phyloP scores from a whole-genome alignment of 1,284 basidiomycete genomes.

The Peniophora sp. region DNA sequence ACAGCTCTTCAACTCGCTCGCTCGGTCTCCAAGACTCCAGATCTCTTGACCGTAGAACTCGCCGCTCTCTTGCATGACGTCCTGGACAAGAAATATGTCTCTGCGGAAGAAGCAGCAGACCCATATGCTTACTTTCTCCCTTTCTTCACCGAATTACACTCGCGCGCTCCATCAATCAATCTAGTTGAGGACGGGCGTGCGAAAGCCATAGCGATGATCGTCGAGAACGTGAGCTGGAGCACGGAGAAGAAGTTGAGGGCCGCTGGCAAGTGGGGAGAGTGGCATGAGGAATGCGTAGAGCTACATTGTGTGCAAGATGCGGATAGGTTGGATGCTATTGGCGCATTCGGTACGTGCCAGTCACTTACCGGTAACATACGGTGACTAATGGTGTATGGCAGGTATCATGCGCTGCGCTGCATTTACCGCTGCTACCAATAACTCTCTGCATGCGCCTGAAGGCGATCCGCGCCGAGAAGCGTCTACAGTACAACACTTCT shows the following conservation, averaged over 20 bases:
- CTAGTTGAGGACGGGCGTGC: conserved; percentile 56
- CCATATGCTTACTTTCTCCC: conserved; percentile 61
- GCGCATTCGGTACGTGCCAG: conserved; percentile 65
- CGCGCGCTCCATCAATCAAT: conserved; percentile 36
- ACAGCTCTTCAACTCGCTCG: conserved; percentile 67
- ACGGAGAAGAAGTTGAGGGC: conserved; percentile 70
- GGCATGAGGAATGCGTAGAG: conserved; percentile 75
- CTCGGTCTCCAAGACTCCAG: conserved; percentile 35
- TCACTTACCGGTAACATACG: conserved; percentile 2
- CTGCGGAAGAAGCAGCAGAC: conserved; percentile 46
- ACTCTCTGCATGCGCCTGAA: conserved; percentile 58
- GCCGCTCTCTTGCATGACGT: conserved; percentile 87
- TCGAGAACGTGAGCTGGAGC: conserved; percentile 82
- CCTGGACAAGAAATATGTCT: conserved; percentile 78
- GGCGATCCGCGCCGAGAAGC: conserved; percentile 37
- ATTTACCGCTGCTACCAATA: conserved; percentile 62
- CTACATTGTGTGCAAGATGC: conserved; percentile 91
- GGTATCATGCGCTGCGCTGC: conserved; percentile 85
- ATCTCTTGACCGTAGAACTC: conserved; percentile 73
- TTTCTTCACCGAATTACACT: conserved; percentile 46
- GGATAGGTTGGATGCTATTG: conserved; percentile 87
- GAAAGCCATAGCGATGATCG: conserved; percentile 46
- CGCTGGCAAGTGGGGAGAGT: conserved; percentile 48
- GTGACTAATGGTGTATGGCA: conserved; percentile 17
- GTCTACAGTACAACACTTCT: conserved; percentile 77